phyloP scores from a whole-genome alignment of 2,329 filamentous ascomycete genomes.

The Cercospora canescens region DNA sequence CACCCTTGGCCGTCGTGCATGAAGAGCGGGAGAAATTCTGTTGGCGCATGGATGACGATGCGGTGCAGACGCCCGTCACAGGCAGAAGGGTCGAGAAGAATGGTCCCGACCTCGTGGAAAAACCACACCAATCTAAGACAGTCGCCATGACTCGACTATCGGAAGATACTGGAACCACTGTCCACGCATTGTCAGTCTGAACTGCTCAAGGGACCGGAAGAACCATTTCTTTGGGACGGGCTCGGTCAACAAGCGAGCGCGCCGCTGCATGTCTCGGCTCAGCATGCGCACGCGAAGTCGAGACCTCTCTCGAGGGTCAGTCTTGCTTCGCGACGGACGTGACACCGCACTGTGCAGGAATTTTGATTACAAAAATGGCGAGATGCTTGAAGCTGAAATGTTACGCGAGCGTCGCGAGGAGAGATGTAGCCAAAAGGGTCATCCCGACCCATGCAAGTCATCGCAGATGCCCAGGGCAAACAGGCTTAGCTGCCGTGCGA shows the following conservation, averaged over 20 bases:
- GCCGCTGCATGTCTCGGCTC: not conserved
- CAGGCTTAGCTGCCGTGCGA: not conserved
- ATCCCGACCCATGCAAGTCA: slow-evolving; percentile 1
- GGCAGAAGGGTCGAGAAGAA: not conserved
- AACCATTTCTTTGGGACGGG: not conserved
- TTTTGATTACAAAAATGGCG: not conserved
- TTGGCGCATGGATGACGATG: not conserved
- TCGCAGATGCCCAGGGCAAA: not conserved
- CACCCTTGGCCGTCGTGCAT: not conserved
- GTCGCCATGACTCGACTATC: not conserved
- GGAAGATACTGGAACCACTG: not conserved
- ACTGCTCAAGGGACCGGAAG: not conserved
- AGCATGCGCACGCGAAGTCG: not conserved
- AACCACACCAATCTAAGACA: not conserved
- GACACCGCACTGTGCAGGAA: not conserved
- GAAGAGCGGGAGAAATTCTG: not conserved
- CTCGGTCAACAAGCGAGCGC: not conserved
- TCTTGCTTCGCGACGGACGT: not conserved
- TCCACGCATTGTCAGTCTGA: not conserved
- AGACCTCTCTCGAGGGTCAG: not conserved
- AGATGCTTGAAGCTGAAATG: not conserved
- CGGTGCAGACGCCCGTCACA: not conserved
- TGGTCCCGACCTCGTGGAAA: not conserved
- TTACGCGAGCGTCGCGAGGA: not conserved
- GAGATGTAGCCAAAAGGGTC: not conserved